A percentile compares a stretch with the other conserved stretches of the same genome.
These are phyloP conservation scores for Silene noctiflora DNA, from an alignment of 179 eudicot genomes.

Conservation along the genomic window DNA sequence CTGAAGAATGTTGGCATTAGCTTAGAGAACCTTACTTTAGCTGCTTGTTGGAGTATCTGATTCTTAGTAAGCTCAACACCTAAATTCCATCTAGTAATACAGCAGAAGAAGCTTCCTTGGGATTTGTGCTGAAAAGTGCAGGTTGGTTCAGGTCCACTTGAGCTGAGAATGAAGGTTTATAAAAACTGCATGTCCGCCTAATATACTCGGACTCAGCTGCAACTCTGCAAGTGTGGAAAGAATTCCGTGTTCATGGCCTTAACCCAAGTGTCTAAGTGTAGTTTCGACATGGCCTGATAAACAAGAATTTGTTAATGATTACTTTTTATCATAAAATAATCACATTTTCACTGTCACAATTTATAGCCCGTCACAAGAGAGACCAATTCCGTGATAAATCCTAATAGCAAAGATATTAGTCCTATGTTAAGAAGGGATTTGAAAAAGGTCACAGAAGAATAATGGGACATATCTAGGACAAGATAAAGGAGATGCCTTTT, in stretches of 20 bases:
- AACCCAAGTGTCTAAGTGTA: no score
- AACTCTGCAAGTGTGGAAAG: no score
- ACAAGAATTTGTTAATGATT: no score
- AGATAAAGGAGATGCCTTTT: constrained; percentile 35
- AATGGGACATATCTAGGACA: constrained; percentile 16
- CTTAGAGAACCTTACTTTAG: constrained; percentile 20
- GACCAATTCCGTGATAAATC: neutral
- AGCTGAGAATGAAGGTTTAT: neutral
- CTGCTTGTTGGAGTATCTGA: constrained; percentile 25
- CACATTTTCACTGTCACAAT: no score
- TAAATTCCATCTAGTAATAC: constrained; percentile 7
- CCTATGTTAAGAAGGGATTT: constrained; percentile 10
- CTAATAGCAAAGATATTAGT: neutral
- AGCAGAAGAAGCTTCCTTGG: constrained; percentile 28
- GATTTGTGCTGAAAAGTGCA: constrained; percentile 26
- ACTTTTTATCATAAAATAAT: no score
- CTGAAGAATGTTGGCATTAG: constrained; percentile 28
- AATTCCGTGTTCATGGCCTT: no score
- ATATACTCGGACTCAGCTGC: no score
- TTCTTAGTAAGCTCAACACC: constrained; percentile 15
- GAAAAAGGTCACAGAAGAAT: constrained; percentile 30
- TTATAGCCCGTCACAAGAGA: no score
- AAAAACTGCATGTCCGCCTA: no score
- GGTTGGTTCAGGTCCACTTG: neutral
- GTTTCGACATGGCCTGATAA: neutral